phyloP scores from a whole-genome alignment of 2,329 filamentous ascomycete genomes.

The Byssochlamys sp. region DNA sequence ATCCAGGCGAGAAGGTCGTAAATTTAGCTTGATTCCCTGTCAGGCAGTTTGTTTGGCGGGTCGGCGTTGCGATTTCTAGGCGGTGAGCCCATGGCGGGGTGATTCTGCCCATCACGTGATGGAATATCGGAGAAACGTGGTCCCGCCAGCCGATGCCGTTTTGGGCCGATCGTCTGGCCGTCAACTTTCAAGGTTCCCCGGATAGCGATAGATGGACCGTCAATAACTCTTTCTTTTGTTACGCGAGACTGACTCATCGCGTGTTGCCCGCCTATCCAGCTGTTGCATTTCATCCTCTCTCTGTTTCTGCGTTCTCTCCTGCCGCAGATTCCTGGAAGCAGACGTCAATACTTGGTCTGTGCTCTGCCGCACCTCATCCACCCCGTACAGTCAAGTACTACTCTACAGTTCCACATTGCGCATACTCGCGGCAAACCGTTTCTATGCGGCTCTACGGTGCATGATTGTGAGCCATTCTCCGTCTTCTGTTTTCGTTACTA shows the following conservation, averaged over 20 bases:
- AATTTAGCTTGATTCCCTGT: slow-evolving; percentile 18
- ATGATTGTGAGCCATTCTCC: not conserved
- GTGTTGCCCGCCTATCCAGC: not conserved
- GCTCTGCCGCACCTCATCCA: not conserved
- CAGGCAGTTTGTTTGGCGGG: slow-evolving; percentile 25
- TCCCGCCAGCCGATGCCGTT: not conserved
- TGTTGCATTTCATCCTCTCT: not conserved
- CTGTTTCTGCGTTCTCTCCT: not conserved
- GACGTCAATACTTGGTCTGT: not conserved
- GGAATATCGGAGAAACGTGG: not conserved
- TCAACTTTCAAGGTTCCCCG: not conserved
- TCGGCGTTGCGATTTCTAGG: slow-evolving; percentile 17
- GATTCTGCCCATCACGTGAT: slow-evolving; percentile 18
- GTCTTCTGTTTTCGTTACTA: not conserved
- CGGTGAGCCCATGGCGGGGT: slow-evolving; percentile 18
- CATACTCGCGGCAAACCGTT: not conserved
- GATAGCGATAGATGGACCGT: not conserved
- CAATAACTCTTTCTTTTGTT: not conserved
- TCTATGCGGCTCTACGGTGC: not conserved
- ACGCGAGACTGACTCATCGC: not conserved
- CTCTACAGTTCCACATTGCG: not conserved
- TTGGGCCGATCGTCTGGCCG: not conserved
- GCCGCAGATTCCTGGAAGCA: not conserved
- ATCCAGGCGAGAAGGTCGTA: slow-evolving; percentile 3
- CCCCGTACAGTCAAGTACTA: not conserved